These are phyloP conservation scores for Steccherinum ochraceum DNA, from an alignment of 768 basidiomycete species.

Conservation along the genomic window DNA sequence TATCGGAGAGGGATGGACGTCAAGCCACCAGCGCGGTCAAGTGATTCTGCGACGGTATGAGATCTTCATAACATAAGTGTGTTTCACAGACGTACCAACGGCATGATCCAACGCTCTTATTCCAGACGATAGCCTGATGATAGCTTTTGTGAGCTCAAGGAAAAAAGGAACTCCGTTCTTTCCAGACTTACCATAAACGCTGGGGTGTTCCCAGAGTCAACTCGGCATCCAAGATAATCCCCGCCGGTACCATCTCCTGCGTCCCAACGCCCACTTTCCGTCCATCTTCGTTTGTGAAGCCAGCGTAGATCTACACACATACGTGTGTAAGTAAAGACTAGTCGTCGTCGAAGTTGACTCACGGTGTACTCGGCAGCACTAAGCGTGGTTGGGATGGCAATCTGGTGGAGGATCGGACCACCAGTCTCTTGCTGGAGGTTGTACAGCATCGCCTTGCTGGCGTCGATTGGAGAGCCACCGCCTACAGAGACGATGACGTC, in stretches of 20 bases:
- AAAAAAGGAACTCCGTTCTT: background rate
- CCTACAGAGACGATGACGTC: constrained; percentile 71
- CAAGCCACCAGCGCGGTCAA: constrained; percentile 50
- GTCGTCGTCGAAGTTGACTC: constrained; percentile 12
- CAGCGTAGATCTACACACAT: constrained; percentile 48
- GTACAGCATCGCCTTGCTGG: constrained; percentile 66
- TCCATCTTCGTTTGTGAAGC: constrained; percentile 66
- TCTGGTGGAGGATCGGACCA: constrained; percentile 52
- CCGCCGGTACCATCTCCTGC: constrained; percentile 57
- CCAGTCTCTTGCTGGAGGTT: constrained; percentile 52
- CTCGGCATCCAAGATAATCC: constrained; percentile 73
- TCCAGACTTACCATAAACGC: constrained; percentile 53
- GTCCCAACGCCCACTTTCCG: constrained; percentile 56
- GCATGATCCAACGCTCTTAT: constrained; percentile 79
- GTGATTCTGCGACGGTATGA: constrained; percentile 36
- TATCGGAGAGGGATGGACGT: constrained; percentile 54
- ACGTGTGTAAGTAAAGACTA: background rate
- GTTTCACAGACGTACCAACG: constrained; percentile 40
- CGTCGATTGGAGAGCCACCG: constrained; percentile 78
- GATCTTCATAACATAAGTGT: background rate
- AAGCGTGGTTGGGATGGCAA: constrained; percentile 78
- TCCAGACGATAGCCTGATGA: constrained; percentile 65
- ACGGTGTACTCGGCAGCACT: constrained; percentile 75
- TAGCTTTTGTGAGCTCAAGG: constrained; percentile 8
- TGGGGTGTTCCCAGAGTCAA: constrained; percentile 69